Evolutionary conservation across 202 grass and related monocot genomes (phyloP), one percentile per base, ranked within the genome.

Genomic region (Cymbopogon flexuosus): DNA sequence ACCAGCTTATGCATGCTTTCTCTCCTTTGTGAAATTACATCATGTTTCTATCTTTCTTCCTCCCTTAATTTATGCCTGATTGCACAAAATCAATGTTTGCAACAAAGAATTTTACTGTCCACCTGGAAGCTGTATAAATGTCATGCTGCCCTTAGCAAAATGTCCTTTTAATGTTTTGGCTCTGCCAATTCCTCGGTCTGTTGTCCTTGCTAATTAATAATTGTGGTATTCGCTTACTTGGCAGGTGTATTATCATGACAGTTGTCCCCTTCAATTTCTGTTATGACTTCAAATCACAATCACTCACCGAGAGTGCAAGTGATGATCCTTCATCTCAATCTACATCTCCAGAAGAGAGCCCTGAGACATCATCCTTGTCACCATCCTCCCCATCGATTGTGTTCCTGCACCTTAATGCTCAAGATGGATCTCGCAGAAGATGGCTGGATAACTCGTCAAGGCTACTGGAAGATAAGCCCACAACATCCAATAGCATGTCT

Each of bases 381-480:
- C 66, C 52, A 64, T 37, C 73, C 24, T 68, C 58, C 4, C 47
- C 42, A 37, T 71, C 80, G 30, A 4, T 81, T 75, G 1, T 81
- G 63, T 2, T 85, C 12, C 1, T 85, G 16, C 58, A 8, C 33
- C 5, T 59, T 30, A 60, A 52, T 61, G 21, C 62, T 70, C 15
- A 68, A 34, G 57, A 78, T 64, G 72, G 82, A 78, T 56, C 76
- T 87, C 37, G 21, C 27, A 87, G 61, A 68, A 71, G 39, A 71
- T 79, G 72, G 83, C 11, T 23, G 67, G 58, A 62, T 77, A 86
- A 76, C 81, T 52, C 81, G 61, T 84, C 84, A 70, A 80, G 52
- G 64, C 65, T 85, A 22, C 73, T 80, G 31, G 30, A 29, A 18
- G 52, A 85, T 70, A 74, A 71, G 66, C 72, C 68, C 12, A 61